Percentiles rank a stretch among this genome's conserved stretches.
Conservation (phyloP, 495 filamentous ascomycete genomes). For the Immersiella caudata region DNA sequence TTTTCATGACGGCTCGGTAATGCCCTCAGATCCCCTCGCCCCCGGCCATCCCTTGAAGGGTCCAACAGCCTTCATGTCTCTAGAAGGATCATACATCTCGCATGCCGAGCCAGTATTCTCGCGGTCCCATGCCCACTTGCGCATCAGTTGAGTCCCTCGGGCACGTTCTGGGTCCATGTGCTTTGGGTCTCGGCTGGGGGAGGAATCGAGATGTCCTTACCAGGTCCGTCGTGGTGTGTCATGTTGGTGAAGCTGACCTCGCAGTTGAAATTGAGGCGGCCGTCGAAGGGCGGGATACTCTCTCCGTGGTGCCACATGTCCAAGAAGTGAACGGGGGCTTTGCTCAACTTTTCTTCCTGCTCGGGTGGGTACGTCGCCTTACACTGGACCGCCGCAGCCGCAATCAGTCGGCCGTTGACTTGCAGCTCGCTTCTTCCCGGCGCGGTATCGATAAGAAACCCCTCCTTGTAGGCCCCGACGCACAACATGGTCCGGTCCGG, state of each 20-base stretch:
- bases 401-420: slow-evolving; percentile 3
- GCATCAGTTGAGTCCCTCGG: slow-evolving; percentile 27
- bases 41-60: slow-evolving; percentile 14
- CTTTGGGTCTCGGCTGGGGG: neutral
- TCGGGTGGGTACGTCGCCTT: slow-evolving; percentile 10
- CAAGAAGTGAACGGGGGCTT: slow-evolving; percentile 12
- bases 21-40: neutral
- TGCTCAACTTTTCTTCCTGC: slow-evolving; percentile 1
- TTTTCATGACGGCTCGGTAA: too few species aligned
- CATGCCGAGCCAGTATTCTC: slow-evolving; percentile 3
- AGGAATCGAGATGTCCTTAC: slow-evolving; percentile 11
- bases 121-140: slow-evolving; percentile 60
- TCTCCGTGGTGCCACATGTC: slow-evolving; percentile 13
- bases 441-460: slow-evolving; percentile 3
- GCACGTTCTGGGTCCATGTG: slow-evolving; percentile 15
- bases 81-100: neutral
- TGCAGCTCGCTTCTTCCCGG: slow-evolving; percentile 6
- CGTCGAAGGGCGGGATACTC: slow-evolving; percentile 11
- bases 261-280: slow-evolving; percentile 9
- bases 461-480: neutral
- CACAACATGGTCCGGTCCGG: slow-evolving; percentile 1
- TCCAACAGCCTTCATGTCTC: slow-evolving; percentile 11
- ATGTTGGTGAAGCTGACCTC: slow-evolving; percentile 18
- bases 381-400: slow-evolving; percentile 14
- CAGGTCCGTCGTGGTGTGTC: neutral